Base-by-base conservation (phyloP, 1,284 basidiomycete genomes). In the Pseudozyma thailandica region DNA sequence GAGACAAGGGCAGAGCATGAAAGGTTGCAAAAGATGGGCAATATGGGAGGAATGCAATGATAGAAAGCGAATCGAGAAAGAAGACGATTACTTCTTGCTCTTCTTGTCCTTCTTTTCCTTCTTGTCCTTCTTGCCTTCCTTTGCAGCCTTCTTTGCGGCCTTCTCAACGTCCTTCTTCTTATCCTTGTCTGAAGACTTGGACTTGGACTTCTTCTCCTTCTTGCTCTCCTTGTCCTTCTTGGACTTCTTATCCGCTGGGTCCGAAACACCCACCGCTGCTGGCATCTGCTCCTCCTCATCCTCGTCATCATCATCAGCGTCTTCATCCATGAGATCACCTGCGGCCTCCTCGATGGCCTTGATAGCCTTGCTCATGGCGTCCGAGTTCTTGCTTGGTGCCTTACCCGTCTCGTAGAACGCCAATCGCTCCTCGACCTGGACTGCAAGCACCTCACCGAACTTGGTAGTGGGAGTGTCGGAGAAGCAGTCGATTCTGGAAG, bases 401-500 rank as follows among this genome's bases (percentile, higher is more conserved):
- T 80, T 78, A 38, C 79, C 79, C 16, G 78, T 78, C 72, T 95
- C 94, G 86, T 98, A 99, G 86, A 98, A 98, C 64, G 87, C 87
- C 9, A 98, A 87, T 16, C 96, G 89, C 85, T 98, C 95, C 84
- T 98, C 96, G 16, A 99, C 96, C 85, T 98, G 96, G 6, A 88
- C 87, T 13, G 92, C 88, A 21, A 99, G 88, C 12, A 94, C 96
- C 83, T 96, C 94, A 58, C 96, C 96, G 78, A 95, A 98, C 83
- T 95, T 94, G 56, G 92, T 85, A 10, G 93, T 93, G 0, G 95
- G 95, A 48, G 63, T 68, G 16, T 92, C 92, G 5, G 91, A 88
- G 84, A 94, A 98, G 85, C 96, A 98, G 85, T 99, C 96, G 85
- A 98, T 98, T 63, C 96, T 88, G 45, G 92, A 92, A 7, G 96